Evolutionary conservation across 139 green algal species (phyloP).

Genomic region (Pycnococcus provasolii): DNA sequence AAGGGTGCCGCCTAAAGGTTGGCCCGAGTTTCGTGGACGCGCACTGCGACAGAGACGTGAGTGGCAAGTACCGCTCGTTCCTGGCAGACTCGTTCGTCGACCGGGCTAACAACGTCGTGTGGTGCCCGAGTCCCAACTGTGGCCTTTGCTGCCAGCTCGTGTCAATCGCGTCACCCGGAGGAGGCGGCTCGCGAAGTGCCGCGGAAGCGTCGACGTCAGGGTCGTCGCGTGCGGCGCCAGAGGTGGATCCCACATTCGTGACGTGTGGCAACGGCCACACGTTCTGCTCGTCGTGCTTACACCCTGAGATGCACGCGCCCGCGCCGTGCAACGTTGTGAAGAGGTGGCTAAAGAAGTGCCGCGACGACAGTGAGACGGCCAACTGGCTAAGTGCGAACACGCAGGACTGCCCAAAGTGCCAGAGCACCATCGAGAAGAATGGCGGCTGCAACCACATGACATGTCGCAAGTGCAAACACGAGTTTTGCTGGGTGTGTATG

Average conservation of each 20-base stretch:
- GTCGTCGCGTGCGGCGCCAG: neutral
- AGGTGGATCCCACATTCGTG: neutral
- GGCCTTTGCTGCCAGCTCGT: neutral
- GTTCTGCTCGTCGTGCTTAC: slow-evolving; percentile 18
- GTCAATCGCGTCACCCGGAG: slow-evolving; percentile 5
- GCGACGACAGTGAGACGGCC: slow-evolving; percentile 23
- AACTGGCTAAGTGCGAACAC: slow-evolving; percentile 26
- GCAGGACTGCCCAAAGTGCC: slow-evolving; percentile 25
- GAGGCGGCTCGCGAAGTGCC: slow-evolving; percentile 12
- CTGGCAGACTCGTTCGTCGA: slow-evolving; percentile 21
- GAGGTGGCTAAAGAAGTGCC: slow-evolving; percentile 25
- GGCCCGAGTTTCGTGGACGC: slow-evolving; percentile 5
- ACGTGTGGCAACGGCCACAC: neutral
- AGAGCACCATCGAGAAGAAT: slow-evolving; percentile 27
- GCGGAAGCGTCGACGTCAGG: neutral
- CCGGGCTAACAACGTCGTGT: slow-evolving; percentile 1
- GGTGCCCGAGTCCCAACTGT: slow-evolving; percentile 22
- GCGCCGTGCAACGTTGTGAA: slow-evolving; percentile 22
- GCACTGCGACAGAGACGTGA: slow-evolving; percentile 4
- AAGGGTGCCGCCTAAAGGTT: slow-evolving; percentile 5
- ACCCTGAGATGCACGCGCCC: slow-evolving; percentile 12
- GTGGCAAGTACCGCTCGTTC: slow-evolving; percentile 18
- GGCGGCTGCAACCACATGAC: slow-evolving; percentile 51
- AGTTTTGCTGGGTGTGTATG: slow-evolving; percentile 47
- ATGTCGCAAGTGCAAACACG: slow-evolving; percentile 36